Evolutionary conservation across 495 filamentous ascomycete species (phyloP), one percentile per base, ranked within the genome.

Genomic region (Parachaetomium inaequale): DNA sequence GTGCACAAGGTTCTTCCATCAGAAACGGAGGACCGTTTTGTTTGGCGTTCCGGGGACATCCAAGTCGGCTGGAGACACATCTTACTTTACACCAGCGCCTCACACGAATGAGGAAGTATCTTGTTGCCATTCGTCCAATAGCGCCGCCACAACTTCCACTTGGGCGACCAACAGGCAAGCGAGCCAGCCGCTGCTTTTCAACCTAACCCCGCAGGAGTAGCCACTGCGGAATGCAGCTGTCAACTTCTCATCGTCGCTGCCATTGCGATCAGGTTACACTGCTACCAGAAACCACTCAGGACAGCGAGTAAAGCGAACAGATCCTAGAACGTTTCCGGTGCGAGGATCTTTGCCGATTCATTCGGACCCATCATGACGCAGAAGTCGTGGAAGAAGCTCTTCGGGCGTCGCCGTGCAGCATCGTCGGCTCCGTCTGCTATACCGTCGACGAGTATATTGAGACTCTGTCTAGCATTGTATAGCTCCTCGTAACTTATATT

Each of bases 391-490:
- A 36, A 54, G 52, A 25, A 38, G 36, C 32, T 26, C 34, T 55
- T 55, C 36, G 29, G 32, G 53, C 32, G 53, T 40, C 43, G 43
- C 12, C 19, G 7, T 47, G 43, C 43, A 52, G 25, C 46, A n/a
- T 50, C 46, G 12, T 19, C 46, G 26, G 23, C 46, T 50, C 46
- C 46, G 21, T 50, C 46, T 50, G 7, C 46, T 21, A 28, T 47
- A 36, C 58, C 11, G 58, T 54, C 49, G 25, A 31, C 51, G 26
- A 40, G 59, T 62, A 55, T 46, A 50, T 62, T 19, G 38, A 55
- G 51, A 51, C 51, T 55, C 40, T n/a, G 45, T 19, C 23, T 26
- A 19, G 45, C 7, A 38, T 56, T 2, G 23, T 26, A 63, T 36
- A 45, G 45, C 53, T 58, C 45, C 43, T 49, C 25, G 45, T 52